phyloP scores from a whole-genome alignment of 495 filamentous ascomycete genomes.

The Apodospora peruviana region DNA sequence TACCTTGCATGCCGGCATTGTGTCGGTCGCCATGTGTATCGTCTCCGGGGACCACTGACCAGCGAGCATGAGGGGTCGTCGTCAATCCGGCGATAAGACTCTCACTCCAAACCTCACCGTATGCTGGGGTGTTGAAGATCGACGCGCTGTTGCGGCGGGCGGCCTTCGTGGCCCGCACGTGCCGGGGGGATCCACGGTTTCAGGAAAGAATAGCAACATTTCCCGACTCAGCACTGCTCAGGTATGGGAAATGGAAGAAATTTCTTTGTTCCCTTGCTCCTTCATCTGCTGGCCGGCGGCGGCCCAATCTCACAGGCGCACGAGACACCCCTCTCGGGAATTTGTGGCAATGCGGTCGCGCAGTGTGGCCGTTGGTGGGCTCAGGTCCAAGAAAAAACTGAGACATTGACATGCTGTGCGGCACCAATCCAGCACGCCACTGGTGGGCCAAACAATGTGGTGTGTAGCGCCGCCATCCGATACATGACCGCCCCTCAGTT shows the following conservation, averaged over 20 bases:
- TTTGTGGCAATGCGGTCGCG: conserved; percentile 36
- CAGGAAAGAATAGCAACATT: conserved; percentile 8
- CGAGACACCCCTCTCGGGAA: conserved; percentile 37
- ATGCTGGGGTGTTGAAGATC: background rate
- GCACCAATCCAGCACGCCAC: conserved; percentile 35
- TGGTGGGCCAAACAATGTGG: conserved; percentile 31
- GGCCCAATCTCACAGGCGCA: conserved; percentile 37
- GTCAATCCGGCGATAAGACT: background rate
- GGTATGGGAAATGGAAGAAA: background rate
- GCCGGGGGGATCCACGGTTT: background rate
- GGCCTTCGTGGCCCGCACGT: background rate
- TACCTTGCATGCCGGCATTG: background rate
- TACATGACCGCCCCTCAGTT: conserved; percentile 36
- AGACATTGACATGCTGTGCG: conserved; percentile 44
- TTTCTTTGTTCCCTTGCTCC: no score
- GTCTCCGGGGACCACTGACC: background rate
- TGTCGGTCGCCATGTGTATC: background rate
- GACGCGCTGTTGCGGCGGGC: background rate
- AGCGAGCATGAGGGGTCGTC: background rate
- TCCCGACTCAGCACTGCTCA: background rate
- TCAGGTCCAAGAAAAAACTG: conserved; percentile 39
- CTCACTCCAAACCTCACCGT: background rate
- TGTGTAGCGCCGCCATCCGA: conserved; percentile 43
- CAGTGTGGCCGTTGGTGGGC: conserved; percentile 6
- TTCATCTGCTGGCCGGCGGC: background rate